A percentile compares a stretch with the other conserved stretches of the same genome.
phyloP scores from a whole-genome alignment of 768 basidiomycete genomes.

The Antrodiella citrinella region DNA sequence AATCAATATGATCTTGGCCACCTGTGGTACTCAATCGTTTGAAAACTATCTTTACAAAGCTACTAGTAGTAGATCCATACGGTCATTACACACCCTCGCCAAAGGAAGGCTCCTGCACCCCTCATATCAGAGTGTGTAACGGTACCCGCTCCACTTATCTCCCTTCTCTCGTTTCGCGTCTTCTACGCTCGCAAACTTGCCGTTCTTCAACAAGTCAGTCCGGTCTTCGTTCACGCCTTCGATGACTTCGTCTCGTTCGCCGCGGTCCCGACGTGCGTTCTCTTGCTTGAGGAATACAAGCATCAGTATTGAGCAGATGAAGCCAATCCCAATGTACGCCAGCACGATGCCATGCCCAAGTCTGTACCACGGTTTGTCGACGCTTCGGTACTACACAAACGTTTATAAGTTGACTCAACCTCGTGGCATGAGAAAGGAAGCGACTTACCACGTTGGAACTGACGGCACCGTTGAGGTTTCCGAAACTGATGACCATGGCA shows the following conservation, averaged over 20 bases:
- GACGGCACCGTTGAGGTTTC: slow-evolving; percentile 71
- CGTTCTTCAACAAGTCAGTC: slow-evolving; percentile 39
- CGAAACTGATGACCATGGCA: slow-evolving; percentile 62
- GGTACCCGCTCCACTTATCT: slow-evolving; percentile 70
- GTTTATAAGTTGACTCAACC: no score
- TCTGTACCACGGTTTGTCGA: slow-evolving; percentile 61
- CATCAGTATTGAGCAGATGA: slow-evolving; percentile 38
- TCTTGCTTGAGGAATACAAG: slow-evolving; percentile 42
- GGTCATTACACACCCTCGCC: no score
- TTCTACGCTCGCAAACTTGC: slow-evolving; percentile 45
- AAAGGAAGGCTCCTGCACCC: no score
- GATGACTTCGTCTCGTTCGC: slow-evolving; percentile 64
- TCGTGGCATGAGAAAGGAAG: no score
- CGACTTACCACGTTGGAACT: slow-evolving; percentile 64
- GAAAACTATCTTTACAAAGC: no score
- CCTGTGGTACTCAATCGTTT: no score
- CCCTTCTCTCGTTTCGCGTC: slow-evolving; percentile 67
- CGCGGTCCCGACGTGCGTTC: slow-evolving; percentile 58
- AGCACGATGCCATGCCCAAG: slow-evolving; percentile 58
- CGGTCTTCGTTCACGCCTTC: slow-evolving; percentile 33
- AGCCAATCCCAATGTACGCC: slow-evolving; percentile 61
- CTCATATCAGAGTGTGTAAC: slow-evolving; percentile 55
- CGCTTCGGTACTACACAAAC: slow-evolving; percentile 58
- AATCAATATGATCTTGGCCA: no score
- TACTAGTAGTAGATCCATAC: no score